Percentiles rank a stretch among this genome's conserved stretches.
Evolutionary conservation across 768 basidiomycete species (phyloP).

Genomic region (Agaricus subrufescens): DNA sequence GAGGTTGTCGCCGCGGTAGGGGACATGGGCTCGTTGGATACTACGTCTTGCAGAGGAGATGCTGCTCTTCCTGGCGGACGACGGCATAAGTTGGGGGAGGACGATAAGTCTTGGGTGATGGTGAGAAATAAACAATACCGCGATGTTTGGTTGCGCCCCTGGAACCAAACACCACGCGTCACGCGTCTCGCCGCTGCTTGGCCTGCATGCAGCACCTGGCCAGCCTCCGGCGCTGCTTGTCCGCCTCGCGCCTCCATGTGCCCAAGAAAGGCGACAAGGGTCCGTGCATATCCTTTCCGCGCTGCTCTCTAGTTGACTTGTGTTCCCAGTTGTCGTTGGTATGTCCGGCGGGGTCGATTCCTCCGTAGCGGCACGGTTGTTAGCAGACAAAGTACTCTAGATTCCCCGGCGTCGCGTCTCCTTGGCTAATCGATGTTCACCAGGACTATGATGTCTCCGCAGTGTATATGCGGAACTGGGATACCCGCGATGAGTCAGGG

Average conservation of each 20-base stretch:
- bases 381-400: constrained; percentile 54
- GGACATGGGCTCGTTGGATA: constrained; percentile 63
- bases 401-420: constrained; percentile 7
- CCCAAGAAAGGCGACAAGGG: constrained; percentile 29
- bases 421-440: neutral
- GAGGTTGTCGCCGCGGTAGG: constrained; percentile 74
- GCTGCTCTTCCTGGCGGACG: constrained; percentile 43
- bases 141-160: constrained; percentile 2
- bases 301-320: neutral
- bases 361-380: constrained; percentile 76
- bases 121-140: constrained; percentile 13
- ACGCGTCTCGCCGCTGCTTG: neutral
- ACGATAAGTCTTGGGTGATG: neutral
- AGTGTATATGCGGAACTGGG: constrained; percentile 97
- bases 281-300: neutral
- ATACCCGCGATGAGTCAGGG: constrained; percentile 76
- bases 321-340: constrained; percentile 68
- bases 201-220: neutral
- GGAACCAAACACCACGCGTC: constrained; percentile 5
- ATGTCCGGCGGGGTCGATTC: constrained; percentile 98
- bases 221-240: constrained; percentile 4
- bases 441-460: constrained; percentile 83
- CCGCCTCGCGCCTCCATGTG: neutral
- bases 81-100: constrained; percentile 28
- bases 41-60: constrained; percentile 45